These are phyloP conservation scores for Dionaea muscipula DNA, from an alignment of 179 eudicot genomes.

Conservation along the genomic window DNA sequence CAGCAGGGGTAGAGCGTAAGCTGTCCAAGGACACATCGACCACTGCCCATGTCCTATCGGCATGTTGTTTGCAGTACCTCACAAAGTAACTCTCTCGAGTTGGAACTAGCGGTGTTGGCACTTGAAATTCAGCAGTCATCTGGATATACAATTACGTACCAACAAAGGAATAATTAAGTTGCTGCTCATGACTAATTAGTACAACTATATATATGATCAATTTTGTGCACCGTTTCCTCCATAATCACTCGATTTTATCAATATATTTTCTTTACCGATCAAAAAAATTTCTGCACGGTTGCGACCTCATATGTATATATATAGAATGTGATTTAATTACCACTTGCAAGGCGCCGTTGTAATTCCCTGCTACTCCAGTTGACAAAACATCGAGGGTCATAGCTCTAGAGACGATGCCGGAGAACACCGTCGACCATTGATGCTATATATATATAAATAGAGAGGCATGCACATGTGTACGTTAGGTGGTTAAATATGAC, in stretches of 20 bases:
- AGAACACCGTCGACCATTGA: conserved; percentile 43
- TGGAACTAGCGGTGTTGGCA: conserved; percentile 58
- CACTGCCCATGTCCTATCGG: conserved; percentile 53
- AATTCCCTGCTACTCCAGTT: conserved; percentile 57
- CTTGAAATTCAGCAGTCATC: conserved; percentile 64
- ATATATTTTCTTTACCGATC: too few relatives aligned
- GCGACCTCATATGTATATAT: too few relatives aligned
- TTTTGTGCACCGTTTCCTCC: too few relatives aligned
- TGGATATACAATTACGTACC: conserved; percentile 13
- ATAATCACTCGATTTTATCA: too few relatives aligned
- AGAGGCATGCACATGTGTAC: too few relatives aligned
- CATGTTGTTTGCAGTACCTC: conserved; percentile 51
- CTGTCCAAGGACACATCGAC: conserved; percentile 57
- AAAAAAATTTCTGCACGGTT: too few relatives aligned
- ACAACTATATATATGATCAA: too few relatives aligned
- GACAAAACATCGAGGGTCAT: conserved; percentile 42
- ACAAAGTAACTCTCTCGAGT: conserved; percentile 53
- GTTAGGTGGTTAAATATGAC: too few relatives aligned
- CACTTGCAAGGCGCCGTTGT: conserved; percentile 64
- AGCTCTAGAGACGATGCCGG: conserved; percentile 51
- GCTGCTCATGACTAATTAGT: too few relatives aligned
- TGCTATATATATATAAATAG: conserved; percentile 13
- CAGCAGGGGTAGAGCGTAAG: conserved; percentile 23
- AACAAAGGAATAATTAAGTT: too few relatives aligned
- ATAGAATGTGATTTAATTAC: conserved; percentile 14